phyloP scores from a whole-genome alignment of 116 monocot genomes.

The Cymodocea nodosa region DNA sequence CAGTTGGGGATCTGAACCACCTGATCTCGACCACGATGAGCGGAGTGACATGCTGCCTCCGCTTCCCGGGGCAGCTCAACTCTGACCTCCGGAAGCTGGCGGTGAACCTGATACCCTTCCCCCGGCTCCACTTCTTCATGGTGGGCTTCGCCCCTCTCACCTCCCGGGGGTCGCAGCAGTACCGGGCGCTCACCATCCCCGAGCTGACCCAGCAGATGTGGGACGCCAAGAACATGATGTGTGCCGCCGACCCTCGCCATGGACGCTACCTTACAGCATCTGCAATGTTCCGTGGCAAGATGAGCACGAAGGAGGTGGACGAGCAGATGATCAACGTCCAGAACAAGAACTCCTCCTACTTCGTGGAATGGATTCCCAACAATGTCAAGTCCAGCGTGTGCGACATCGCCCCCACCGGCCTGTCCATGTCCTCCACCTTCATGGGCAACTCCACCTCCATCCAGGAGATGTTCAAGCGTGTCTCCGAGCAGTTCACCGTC shows the following conservation, averaged over 20 bases:
- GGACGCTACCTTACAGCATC: constrained; percentile 62
- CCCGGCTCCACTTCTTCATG: constrained; percentile 58
- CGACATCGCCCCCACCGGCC: constrained; percentile 40
- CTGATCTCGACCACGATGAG: constrained; percentile 44
- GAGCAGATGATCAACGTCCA: constrained; percentile 68
- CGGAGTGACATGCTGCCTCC: constrained; percentile 47
- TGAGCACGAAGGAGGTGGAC: constrained; percentile 65
- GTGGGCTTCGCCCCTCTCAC: constrained; percentile 47
- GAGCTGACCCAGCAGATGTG: constrained; percentile 73
- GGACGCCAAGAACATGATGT: constrained; percentile 68
- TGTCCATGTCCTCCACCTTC: constrained; percentile 60
- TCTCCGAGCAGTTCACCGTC: constrained; percentile 63
- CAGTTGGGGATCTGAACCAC: constrained; percentile 45
- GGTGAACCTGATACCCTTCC: constrained; percentile 55
- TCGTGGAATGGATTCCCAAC: constrained; percentile 69
- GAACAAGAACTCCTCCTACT: constrained; percentile 72
- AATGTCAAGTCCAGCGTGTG: constrained; percentile 56
- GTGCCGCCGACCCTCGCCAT: constrained; percentile 47
- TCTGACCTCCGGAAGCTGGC: constrained; percentile 31
- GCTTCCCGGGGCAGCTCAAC: constrained; percentile 53
- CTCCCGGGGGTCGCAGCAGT: constrained; percentile 43
- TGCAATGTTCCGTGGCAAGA: constrained; percentile 70
- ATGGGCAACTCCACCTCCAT: constrained; percentile 76
- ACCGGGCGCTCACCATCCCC: constrained; percentile 46
- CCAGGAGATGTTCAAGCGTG: constrained; percentile 68